A percentile compares a stretch with the other conserved stretches of the same genome.
These are phyloP conservation scores for Glebionis coronaria DNA, from an alignment of 129 eudicot genomes.

Conservation along the genomic window DNA sequence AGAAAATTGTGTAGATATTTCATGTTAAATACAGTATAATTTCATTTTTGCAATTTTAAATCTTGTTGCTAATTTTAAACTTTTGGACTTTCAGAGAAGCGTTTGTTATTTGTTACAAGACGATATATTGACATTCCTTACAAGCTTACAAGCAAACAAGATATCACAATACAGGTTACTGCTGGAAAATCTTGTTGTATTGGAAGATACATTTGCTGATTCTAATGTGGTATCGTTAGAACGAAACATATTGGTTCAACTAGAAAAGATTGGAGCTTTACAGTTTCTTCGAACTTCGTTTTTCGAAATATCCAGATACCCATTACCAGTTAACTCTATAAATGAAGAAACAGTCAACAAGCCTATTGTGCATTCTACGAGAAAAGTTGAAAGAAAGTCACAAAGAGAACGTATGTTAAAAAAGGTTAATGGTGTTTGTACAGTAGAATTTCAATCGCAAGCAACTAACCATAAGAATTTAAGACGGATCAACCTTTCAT, in stretches of 20 bases:
- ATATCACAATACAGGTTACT: constrained; percentile 58
- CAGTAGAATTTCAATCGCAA: constrained; percentile 25
- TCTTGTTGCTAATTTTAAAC: constrained; percentile 4
- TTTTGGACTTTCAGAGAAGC: constrained; percentile 44
- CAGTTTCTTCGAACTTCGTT: constrained; percentile 48
- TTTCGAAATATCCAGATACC: constrained; percentile 35
- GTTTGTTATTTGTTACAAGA: constrained; percentile 30
- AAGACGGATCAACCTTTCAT: constrained; percentile 30
- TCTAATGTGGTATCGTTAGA: constrained; percentile 56
- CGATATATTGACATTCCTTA: constrained; percentile 36
- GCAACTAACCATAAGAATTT: constrained; percentile 21
- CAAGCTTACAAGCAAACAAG: constrained; percentile 49
- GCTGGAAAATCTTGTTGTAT: constrained; percentile 59
- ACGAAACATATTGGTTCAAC: constrained; percentile 62
- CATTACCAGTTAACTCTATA: constrained; percentile 21
- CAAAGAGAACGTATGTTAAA: constrained; percentile 35
- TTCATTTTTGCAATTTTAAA: constrained; percentile 10
- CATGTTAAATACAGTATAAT: constrained; percentile 6
- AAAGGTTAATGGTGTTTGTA: constrained; percentile 30
- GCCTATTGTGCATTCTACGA: constrained; percentile 52
- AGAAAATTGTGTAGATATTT: not conserved
- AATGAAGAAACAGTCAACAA: constrained; percentile 25
- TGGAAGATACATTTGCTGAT: constrained; percentile 63
- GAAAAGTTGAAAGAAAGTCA: constrained; percentile 61
- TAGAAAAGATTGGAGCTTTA: constrained; percentile 87